Evolutionary conservation across 2,329 filamentous ascomycete genomes (phyloP), one percentile per base, ranked within the genome.

Genomic region (Achaetomium macrosporum): DNA sequence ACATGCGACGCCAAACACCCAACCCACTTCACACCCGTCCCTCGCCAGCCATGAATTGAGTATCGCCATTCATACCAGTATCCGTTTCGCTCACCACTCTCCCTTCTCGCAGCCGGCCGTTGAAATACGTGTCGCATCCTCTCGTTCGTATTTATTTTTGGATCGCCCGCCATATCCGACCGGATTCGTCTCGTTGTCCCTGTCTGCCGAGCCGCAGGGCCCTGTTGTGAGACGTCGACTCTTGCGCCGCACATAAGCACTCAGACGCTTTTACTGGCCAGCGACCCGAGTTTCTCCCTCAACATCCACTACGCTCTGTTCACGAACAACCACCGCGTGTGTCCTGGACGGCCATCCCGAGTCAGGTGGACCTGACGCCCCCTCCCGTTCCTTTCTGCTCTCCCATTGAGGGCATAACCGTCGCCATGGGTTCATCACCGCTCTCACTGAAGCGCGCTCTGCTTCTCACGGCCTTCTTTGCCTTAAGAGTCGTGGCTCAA

Each of bases 391-490:
- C 29, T 47, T 49, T 37, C 41, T 33, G 15, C 25, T 42, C 47
- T 31, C 51, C 39, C 33, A 16, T 19, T 29, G 37, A 46, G 45
- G 17, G 39, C 16, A 37, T 17, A 43, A 29, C 50, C 41, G 54
- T 30, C 59, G 58, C 56, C 33, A 69, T 69, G 68, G 55, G 51
- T 35, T 55, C 59, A 37, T 57, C 66, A 57, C 61, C 58, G 40
- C 49, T 63, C 39, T 66, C 65, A 41, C 51, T 66, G 62, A 66
- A 62, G 66, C 67, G 66, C 39, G 62, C 62, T 57, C 62, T 70
- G 56, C 61, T 69, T 50, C 55, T 66, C 16, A 60, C 65, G 2
- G 50, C 62, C 25, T 52, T 68, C 37, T 50, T 63, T 20, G 60
- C 61, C 19, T 49, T 65, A 16, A 54, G 52, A n/a, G 63, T 55